Evolutionary conservation across 495 filamentous ascomycete species (phyloP), one percentile per base, ranked within the genome.

Genomic region (Venustampulla echinocandica): DNA sequence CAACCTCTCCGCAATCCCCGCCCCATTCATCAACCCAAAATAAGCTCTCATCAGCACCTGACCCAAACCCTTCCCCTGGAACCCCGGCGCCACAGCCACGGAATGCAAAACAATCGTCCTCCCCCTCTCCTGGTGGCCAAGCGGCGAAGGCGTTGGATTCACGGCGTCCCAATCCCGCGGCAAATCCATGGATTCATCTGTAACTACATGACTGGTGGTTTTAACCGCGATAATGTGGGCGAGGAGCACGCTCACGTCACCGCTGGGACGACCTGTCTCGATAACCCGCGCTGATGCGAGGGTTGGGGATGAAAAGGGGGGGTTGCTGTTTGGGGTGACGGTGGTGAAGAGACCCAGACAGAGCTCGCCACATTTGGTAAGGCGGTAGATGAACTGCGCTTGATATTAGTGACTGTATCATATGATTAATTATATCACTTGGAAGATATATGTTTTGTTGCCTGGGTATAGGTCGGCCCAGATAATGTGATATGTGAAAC

Each of bases 201-300:
- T 87, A 48, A 94, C 79, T 17, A 71, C 55, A 1, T 63, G 59
- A 42, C 70, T 67, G 36, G 67, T 64, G 10, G 77, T 80, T 52
- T 81, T 81, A 15, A 88, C 89, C 14, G 85, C 76, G 45, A 95
- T 71, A 54, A 90, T 71, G 64, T 95, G 87, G 42, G 79, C 90
- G 23, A 95, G 68, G n/a, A 97, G 71, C 18, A 84, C 69, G 44
- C 68, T 70, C 44, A 75, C 74, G 30, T 71, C 70, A 17, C 68
- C 66, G 41, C 73, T 53, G 22, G 54, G 37, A 21, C 71, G 69
- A 41, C 65, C 57, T 2, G 69, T 73, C 54, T 74, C 71, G 3
- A 76, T 71, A 5, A 60, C 58, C 18, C 60, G 60, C 49, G 59
- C 77, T 56, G 46, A 60, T 37, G 56, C 52, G 13, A 72, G 65